Evolutionary conservation across 2,329 filamentous ascomycete genomes (phyloP).

Genomic region (Aspergillus vadensis): DNA sequence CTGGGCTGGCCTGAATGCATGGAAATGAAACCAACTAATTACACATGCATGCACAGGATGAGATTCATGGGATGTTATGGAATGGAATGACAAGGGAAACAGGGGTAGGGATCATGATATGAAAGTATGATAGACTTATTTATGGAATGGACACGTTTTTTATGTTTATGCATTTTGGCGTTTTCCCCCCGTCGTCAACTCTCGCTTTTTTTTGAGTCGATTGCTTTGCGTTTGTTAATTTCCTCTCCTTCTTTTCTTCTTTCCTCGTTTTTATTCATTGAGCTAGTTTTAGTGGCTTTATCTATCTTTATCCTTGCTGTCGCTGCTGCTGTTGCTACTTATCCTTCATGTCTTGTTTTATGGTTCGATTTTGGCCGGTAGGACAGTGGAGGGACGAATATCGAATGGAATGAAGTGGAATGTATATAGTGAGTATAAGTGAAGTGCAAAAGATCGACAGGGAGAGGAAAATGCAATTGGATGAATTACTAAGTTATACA

Average conservation of each 20-base stretch:
- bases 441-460: neutral
- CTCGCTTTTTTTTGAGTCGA: neutral
- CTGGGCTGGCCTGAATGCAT: conserved; percentile 70
- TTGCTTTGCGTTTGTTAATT: neutral
- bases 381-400: neutral
- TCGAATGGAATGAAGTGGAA: neutral
- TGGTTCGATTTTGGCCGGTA: neutral
- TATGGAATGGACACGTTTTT: conserved; percentile 5
- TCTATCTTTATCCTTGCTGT: neutral
- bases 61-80: neutral
- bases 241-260: neutral
- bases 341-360: neutral
- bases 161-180: conserved; percentile 1
- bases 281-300: neutral
- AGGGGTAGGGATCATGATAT: conserved; percentile 10
- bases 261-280: neutral
- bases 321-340: neutral
- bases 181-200: neutral
- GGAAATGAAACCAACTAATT: conserved; percentile 55
- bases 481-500: neutral
- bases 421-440: neutral
- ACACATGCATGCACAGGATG: neutral
- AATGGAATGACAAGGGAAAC: too few species aligned
- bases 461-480: neutral
- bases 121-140: conserved; percentile 26